These are phyloP conservation scores for Epicoccum nigrum DNA, from an alignment of 2,329 filamentous ascomycete genomes.

Conservation along the genomic window DNA sequence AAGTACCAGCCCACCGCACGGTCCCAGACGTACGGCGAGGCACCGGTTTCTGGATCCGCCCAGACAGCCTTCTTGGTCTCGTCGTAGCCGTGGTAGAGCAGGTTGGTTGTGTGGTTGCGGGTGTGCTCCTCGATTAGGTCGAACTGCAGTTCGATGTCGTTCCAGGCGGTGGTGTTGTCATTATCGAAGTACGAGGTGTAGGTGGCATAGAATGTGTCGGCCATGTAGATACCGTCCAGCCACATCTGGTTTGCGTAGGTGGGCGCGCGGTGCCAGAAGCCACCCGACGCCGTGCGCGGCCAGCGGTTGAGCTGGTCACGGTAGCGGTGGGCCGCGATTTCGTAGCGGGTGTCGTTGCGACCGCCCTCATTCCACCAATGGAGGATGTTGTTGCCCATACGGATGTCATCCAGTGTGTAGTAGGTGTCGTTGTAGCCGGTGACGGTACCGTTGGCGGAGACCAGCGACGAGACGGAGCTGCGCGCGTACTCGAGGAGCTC, in stretches of 20 bases:
- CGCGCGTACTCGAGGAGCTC: constrained; percentile 55
- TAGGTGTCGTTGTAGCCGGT: constrained; percentile 54
- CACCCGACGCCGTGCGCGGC: constrained; percentile 58
- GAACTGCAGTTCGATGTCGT: constrained; percentile 50
- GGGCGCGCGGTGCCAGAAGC: constrained; percentile 61
- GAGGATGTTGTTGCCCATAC: constrained; percentile 60
- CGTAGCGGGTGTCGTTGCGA: constrained; percentile 55
- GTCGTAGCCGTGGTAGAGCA: constrained; percentile 47
- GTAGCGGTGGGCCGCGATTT: constrained; percentile 55
- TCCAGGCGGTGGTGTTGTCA: constrained; percentile 50
- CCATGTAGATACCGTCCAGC: constrained; percentile 60
- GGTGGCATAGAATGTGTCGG: constrained; percentile 48
- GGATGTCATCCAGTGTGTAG: constrained; percentile 58
- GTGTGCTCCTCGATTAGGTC: constrained; percentile 45
- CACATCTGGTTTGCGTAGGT: constrained; percentile 63
- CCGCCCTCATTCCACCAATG: constrained; percentile 55
- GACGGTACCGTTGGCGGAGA: constrained; percentile 57
- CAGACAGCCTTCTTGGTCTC: constrained; percentile 43
- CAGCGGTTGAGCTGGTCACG: constrained; percentile 56
- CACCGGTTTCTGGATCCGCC: constrained; percentile 45
- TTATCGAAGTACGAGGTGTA: constrained; percentile 48
- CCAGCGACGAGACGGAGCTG: constrained; percentile 55
- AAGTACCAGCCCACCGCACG: constrained; percentile 49
- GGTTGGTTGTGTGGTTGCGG: constrained; percentile 40
- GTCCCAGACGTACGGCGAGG: constrained; percentile 46